Evolutionary conservation across 1,284 basidiomycete genomes (phyloP).

Genomic region (Chiua sp.): DNA sequence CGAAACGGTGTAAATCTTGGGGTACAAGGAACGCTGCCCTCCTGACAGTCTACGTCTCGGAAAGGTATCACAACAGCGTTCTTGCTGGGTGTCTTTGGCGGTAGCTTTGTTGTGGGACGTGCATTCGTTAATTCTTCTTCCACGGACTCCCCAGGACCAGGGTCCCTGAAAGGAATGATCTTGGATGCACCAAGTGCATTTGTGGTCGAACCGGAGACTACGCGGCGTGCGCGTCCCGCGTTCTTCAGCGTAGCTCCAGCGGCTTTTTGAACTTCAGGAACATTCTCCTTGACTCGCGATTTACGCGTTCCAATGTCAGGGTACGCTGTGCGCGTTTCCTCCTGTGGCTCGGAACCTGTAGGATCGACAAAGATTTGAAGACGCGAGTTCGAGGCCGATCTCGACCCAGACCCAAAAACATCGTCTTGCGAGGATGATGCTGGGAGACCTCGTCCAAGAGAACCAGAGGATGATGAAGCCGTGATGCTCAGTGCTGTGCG

Average conservation of each 20-base stretch:
- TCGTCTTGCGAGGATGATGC: constrained; percentile 36
- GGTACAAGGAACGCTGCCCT: constrained; percentile 44
- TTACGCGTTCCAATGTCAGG: constrained; percentile 76
- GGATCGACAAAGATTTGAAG: constrained; percentile 77
- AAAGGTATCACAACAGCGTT: constrained; percentile 42
- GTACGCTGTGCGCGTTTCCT: constrained; percentile 57
- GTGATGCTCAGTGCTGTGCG: constrained; percentile 44
- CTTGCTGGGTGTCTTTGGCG: constrained; percentile 34
- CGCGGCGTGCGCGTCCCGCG: constrained; percentile 56
- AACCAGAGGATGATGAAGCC: constrained; percentile 32
- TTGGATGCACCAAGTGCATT: constrained; percentile 43
- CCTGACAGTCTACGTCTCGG: constrained; percentile 39
- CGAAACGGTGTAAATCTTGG: constrained; percentile 70
- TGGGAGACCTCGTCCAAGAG: constrained; percentile 14
- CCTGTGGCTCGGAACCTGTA: constrained; percentile 51
- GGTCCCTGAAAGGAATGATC: constrained; percentile 63
- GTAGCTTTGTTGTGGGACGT: constrained; percentile 36
- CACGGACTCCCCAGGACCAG: constrained; percentile 33
- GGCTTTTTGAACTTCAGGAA: constrained; percentile 67
- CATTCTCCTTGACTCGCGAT: constrained; percentile 76
- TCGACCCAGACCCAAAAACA: constrained; percentile 27
- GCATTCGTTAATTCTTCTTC: constrained; percentile 31
- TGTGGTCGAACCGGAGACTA: constrained; percentile 48
- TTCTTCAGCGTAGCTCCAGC: constrained; percentile 68
- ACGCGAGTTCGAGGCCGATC: constrained; percentile 53